phyloP scores from a whole-genome alignment of 345 rosid genomes.

The Noccaea caerulescens region DNA sequence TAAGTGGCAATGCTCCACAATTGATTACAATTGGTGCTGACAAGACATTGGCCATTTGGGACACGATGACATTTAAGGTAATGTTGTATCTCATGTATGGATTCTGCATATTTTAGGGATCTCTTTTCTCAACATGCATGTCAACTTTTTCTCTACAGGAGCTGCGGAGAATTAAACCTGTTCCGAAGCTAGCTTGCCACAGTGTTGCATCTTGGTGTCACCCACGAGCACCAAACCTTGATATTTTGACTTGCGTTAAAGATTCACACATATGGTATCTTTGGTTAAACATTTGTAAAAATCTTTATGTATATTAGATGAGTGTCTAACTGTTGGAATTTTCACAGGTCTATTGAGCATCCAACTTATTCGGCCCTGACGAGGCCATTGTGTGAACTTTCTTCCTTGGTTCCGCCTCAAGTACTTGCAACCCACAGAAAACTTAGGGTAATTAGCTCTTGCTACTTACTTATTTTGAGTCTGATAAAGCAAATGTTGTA shows the following conservation, averaged over 20 bases:
- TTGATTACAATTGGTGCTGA: conserved; percentile 97
- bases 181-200: conserved; percentile 90
- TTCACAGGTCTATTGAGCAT: conserved; percentile 95
- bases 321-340: conserved; percentile 27
- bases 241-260: conserved; percentile 91
- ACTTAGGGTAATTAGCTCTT: conserved; percentile 71
- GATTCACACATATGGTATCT: conserved; percentile 97
- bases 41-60: conserved; percentile 98
- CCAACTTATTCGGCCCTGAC: conserved; percentile 98
- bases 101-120: conserved; percentile 17
- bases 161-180: conserved; percentile 95
- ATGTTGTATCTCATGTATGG: conserved; percentile 27
- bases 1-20: conserved; percentile 93
- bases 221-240: conserved; percentile 99
- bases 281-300: conserved; percentile 24
- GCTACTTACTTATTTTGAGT: conserved; percentile 22
- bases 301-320: conserved; percentile 27
- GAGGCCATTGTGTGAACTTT: conserved; percentile 96
- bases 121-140: conserved; percentile 23
- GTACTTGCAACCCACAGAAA: conserved; percentile 84
- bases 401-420: conserved; percentile 91
- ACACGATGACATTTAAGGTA: conserved; percentile 96
- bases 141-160: conserved; percentile 59
- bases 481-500: conserved; percentile 19
- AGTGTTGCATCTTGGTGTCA: conserved; percentile 99